These are phyloP conservation scores for Dothistroma septosporum DNA, from an alignment of 2,329 filamentous ascomycete species.

Conservation along the genomic window DNA sequence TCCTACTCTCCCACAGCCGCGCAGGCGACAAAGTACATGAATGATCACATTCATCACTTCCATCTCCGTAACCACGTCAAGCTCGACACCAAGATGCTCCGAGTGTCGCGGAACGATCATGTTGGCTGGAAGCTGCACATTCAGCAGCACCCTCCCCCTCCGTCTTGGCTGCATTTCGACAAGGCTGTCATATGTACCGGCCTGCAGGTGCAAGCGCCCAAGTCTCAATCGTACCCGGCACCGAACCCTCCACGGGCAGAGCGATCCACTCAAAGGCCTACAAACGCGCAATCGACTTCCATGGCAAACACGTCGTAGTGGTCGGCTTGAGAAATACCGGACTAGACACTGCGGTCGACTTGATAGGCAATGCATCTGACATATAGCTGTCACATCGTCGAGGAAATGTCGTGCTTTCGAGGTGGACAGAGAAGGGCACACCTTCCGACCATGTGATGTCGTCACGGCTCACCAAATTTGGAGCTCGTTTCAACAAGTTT, in stretches of 20 bases:
- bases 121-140: constrained; percentile 2
- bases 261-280: constrained; percentile 11
- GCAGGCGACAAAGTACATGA: constrained; percentile 8
- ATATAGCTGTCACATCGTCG: constrained; percentile 9
- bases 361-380: constrained; percentile 7
- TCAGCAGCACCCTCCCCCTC: background rate
- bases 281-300: constrained; percentile 5
- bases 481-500: constrained; percentile 4
- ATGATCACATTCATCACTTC: constrained; percentile 12
- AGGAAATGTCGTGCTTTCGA: constrained; percentile 6
- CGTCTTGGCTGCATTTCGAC: constrained; percentile 5
- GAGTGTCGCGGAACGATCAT: background rate
- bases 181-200: constrained; percentile 8
- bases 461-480: constrained; percentile 4
- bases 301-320: constrained; percentile 6
- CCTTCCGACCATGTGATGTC: constrained; percentile 8
- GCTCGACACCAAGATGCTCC: constrained; percentile 2
- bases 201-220: constrained; percentile 7
- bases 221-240: constrained; percentile 3
- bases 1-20: constrained; percentile 9
- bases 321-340: constrained; percentile 10
- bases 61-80: constrained; percentile 2
- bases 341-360: constrained; percentile 10
- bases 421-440: constrained; percentile 9
- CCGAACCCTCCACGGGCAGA: constrained; percentile 4